phyloP scores from a whole-genome alignment of 352 stramenopile genomes.

The Phytopythium vexans region DNA sequence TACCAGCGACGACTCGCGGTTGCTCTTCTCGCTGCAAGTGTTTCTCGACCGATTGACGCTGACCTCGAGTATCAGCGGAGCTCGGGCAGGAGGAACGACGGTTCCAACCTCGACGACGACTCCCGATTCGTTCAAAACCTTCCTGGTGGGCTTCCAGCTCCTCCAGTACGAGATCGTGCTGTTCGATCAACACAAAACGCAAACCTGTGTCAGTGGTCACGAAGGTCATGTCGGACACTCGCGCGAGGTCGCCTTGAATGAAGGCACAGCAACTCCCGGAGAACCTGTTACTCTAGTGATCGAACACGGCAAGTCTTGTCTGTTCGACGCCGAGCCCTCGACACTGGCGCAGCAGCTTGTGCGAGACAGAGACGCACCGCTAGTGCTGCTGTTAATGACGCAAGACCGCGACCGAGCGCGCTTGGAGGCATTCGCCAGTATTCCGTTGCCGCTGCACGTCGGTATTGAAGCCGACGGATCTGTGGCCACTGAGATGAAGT shows the following conservation, averaged over 20 bases:
- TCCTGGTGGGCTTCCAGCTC: conserved; percentile 43
- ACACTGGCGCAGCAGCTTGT: conserved; percentile 23
- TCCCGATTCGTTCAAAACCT: not conserved
- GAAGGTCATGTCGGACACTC: not conserved
- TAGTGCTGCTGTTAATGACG: conserved; percentile 34
- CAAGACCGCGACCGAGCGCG: conserved; percentile 28
- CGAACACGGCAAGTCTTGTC: conserved; percentile 43
- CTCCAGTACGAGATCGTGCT: conserved; percentile 51
- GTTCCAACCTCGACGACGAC: not conserved
- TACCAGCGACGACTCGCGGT: not conserved
- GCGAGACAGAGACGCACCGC: conserved; percentile 14
- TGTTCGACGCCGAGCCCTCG: conserved; percentile 35
- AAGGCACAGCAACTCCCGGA: not conserved
- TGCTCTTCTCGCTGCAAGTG: conserved; percentile 49
- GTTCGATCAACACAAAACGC: conserved; percentile 18
- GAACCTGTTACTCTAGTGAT: not conserved
- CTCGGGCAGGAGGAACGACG: too few relatives aligned
- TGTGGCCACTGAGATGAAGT: conserved; percentile 4
- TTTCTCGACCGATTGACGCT: conserved; percentile 24
- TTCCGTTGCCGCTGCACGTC: conserved; percentile 27
- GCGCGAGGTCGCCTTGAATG: conserved; percentile 5
- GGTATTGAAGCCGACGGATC: conserved; percentile 4
- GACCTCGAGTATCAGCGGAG: not conserved
- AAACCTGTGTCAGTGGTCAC: not conserved
- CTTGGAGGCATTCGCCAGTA: conserved; percentile 28